Evolutionary conservation across 1,284 basidiomycete genomes (phyloP).

Genomic region (Cryptococcus sp.): DNA sequence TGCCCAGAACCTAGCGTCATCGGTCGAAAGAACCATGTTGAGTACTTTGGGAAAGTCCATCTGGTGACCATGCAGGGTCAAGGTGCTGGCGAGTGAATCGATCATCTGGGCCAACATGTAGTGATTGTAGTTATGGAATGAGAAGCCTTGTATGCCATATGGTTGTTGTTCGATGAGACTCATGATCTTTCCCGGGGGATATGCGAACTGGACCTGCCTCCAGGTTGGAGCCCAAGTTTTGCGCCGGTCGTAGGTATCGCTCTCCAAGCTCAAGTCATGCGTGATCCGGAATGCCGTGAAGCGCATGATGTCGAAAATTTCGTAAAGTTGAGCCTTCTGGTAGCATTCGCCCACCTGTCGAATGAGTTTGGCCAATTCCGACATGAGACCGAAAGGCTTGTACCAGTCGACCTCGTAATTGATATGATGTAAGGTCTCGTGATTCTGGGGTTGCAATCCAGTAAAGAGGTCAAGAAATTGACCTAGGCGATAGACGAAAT

Average conservation of each 20-base stretch:
- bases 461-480: constrained; percentile 79
- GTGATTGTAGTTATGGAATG: constrained; percentile 89
- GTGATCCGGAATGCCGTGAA: constrained; percentile 70
- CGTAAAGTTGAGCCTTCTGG: constrained; percentile 49
- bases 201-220: constrained; percentile 50
- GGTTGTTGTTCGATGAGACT: constrained; percentile 68
- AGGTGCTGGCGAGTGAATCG: no score
- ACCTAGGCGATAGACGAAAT: constrained; percentile 58
- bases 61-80: no score
- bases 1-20: no score
- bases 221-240: constrained; percentile 61
- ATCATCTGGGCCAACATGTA: constrained; percentile 53
- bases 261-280: constrained; percentile 51
- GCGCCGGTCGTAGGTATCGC: constrained; percentile 56
- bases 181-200: constrained; percentile 15
- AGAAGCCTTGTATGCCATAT: constrained; percentile 43
- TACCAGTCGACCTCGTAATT: constrained; percentile 97
- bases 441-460: constrained; percentile 81
- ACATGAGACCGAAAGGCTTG: constrained; percentile 84
- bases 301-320: constrained; percentile 65
- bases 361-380: constrained; percentile 79
- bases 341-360: constrained; percentile 78
- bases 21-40: no score
- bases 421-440: constrained; percentile 75
- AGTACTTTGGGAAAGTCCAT: no score